These are phyloP conservation scores for Claviceps sp. DNA, from an alignment of 2,329 filamentous ascomycete genomes.

Conservation along the genomic window DNA sequence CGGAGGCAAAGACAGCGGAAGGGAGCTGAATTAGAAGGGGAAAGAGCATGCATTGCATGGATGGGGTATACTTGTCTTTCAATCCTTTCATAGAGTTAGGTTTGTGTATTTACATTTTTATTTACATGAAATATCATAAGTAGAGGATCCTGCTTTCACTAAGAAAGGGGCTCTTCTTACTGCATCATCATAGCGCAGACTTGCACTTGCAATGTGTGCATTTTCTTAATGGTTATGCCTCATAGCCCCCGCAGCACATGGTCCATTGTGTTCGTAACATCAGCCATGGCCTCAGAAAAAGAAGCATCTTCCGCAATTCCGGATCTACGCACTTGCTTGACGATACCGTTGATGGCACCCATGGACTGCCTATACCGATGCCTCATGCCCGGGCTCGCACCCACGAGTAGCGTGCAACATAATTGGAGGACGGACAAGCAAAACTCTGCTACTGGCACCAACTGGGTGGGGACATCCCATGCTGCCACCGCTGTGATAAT, in stretches of 20 bases:
- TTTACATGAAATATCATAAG: neutral
- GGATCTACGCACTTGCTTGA: conserved; percentile 23
- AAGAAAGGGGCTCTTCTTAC: no score
- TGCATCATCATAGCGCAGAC: no score
- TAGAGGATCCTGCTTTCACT: neutral
- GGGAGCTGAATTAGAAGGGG: neutral
- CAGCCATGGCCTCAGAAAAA: conserved; percentile 30
- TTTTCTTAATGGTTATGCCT: neutral
- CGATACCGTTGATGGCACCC: conserved; percentile 35
- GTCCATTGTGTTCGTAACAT: conserved; percentile 24
- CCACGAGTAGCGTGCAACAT: conserved; percentile 35
- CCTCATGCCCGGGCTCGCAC: conserved; percentile 31
- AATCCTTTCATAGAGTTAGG: neutral
- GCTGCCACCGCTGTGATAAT: conserved; percentile 37
- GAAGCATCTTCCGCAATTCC: conserved; percentile 14
- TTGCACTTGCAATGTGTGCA: no score
- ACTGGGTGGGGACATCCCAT: conserved; percentile 20
- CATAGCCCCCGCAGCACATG: neutral
- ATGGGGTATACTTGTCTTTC: no score
- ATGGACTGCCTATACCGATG: conserved; percentile 39
- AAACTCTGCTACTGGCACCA: conserved; percentile 29
- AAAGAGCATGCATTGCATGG: no score
- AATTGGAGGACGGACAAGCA: conserved; percentile 42
- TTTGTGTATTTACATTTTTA: neutral
- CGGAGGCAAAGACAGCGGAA: neutral